A percentile compares a stretch with the other conserved stretches of the same genome.
Evolutionary conservation across 2,329 filamentous ascomycete genomes (phyloP).

Genomic region (Colletotrichum musae): DNA sequence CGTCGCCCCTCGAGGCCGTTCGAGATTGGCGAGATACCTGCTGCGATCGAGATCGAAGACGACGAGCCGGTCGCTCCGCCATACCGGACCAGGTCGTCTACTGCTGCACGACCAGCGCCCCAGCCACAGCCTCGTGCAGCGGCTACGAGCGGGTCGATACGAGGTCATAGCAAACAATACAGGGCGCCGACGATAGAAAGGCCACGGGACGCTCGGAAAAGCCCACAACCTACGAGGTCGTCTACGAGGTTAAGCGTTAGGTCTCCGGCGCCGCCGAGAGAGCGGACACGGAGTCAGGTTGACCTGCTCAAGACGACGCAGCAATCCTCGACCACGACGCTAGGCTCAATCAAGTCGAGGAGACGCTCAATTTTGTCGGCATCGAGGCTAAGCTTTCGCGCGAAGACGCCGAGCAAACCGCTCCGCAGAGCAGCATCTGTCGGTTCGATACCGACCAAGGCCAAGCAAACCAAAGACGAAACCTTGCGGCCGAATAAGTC

Average conservation of each 20-base stretch:
- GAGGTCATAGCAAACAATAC: background rate
- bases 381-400: background rate
- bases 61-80: slow-evolving; percentile 7
- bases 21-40: slow-evolving; percentile 25
- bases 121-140: background rate
- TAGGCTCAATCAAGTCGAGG: background rate
- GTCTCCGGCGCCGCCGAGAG: background rate
- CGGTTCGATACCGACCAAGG: background rate
- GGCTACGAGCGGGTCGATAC: background rate
- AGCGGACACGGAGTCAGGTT: background rate
- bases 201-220: background rate
- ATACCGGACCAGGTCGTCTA: background rate
- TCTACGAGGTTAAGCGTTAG: background rate
- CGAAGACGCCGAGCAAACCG: background rate
- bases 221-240: background rate
- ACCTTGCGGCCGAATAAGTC: background rate
- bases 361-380: background rate
- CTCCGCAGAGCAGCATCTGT: slow-evolving; percentile 20
- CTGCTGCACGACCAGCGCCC: background rate
- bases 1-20: slow-evolving; percentile 26
- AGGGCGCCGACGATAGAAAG: background rate
- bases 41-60: slow-evolving; percentile 29
- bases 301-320: slow-evolving; percentile 3
- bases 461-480: background rate
- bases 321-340: background rate